Percentiles rank a stretch among this genome's conserved stretches.
phyloP scores from a whole-genome alignment of 345 rosid species.

The Passiflora organensis region DNA sequence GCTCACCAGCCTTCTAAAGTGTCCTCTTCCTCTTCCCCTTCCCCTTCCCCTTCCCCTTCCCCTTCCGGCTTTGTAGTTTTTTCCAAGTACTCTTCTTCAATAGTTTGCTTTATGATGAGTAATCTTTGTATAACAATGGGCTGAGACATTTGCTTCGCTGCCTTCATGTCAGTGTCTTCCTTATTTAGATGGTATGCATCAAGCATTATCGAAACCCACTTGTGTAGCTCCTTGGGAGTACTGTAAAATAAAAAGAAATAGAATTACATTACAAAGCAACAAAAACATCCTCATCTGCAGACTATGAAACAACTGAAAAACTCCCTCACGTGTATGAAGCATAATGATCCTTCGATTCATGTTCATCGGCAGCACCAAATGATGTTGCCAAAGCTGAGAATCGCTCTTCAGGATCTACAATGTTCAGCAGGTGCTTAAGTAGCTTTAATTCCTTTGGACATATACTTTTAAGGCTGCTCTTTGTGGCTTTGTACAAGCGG shows the following conservation, averaged over 20 bases:
- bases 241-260: conserved; percentile 27
- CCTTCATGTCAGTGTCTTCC: conserved; percentile 80
- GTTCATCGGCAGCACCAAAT: conserved; percentile 71
- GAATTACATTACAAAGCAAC: neutral
- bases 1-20: too few species aligned
- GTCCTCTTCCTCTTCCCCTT: conserved; percentile 14
- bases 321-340: conserved; percentile 68
- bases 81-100: conserved; percentile 78
- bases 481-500: conserved; percentile 63
- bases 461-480: conserved; percentile 83
- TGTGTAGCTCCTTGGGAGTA: conserved; percentile 87
- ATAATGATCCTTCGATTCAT: conserved; percentile 63
- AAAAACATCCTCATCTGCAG: neutral
- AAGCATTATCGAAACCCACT: conserved; percentile 86
- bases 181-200: conserved; percentile 72
- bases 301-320: conserved; percentile 2
- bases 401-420: conserved; percentile 90
- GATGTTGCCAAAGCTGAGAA: conserved; percentile 88
- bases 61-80: conserved; percentile 17
- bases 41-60: too few species aligned
- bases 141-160: conserved; percentile 71
- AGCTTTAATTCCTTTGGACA: conserved; percentile 86
- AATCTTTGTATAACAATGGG: conserved; percentile 91
- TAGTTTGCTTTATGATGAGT: conserved; percentile 73
- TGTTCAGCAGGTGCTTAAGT: conserved; percentile 75